Evolutionary conservation across 345 rosid genomes (phyloP), one percentile per base, ranked within the genome.

Genomic region (Eucalyptus pumila): DNA sequence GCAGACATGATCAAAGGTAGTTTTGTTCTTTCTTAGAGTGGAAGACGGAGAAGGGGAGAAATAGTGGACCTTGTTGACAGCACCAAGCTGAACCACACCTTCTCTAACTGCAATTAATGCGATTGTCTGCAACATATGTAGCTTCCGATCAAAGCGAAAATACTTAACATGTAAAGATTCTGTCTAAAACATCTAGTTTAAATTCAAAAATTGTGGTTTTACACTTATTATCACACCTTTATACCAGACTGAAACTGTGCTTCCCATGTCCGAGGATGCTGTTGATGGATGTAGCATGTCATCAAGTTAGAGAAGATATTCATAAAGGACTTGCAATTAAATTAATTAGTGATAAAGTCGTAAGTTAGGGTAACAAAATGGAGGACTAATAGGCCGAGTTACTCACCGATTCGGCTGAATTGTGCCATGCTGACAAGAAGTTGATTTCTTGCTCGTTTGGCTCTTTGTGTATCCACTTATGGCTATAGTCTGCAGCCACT

Each of bases 201-300:
- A 44, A 37, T 76, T 37, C 14, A 23, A 37, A 37, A 76, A 11
- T 5, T 76, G 83, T 21, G 83, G 47, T 76, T 76, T 76, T 37
- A 24, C 83, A 21, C 45, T 76, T 37, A 11, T 76, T 19, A 76
- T 76, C 87, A 51, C 92, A 97, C 99, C 97, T 97, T 94, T 90
- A 97, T 94, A 40, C 99, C 99, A 87, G 97, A 95, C 91, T 94
- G 99, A 92, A 97, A 97, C 94, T 97, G 99, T 85, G 99, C 99
- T 91, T 96, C 99, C 99, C 99, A 97, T 89, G 99, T 96, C 95
- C 98, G 95, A 85, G 99, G 99, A 80, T 94, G 95, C 99, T 97
- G 94, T 85, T 89, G 56, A 92, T 48, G 87, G 45, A 86, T 7
- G 34, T 56, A 51, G 65, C 6, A 32, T 50, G 40, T 51, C 44